Base-by-base conservation (phyloP, 2,329 filamentous ascomycete genomes). In the Paecilomyces formosus region DNA sequence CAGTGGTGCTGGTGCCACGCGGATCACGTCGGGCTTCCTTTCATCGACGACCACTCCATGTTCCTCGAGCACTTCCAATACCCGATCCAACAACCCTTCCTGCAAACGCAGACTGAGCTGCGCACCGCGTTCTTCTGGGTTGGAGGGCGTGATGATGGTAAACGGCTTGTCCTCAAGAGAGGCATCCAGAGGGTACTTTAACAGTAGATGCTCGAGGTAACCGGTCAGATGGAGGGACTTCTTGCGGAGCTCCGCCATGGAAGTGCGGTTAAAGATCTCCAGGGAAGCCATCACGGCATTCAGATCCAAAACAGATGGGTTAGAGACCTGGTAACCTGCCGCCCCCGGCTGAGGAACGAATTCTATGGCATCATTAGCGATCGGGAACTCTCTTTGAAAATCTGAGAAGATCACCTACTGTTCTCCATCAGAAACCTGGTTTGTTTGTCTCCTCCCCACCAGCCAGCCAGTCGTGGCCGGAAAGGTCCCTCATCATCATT, bases 401-500 rank as follows among this genome's bases (percentile, higher is more conserved):
- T 26, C 2, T 26, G 4, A 55, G 26, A 18, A 7, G 8, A 28
- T 15, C 53, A 11, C n/a, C 66, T 69, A 72, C 76, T 78, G 74
- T 91, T 93, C 58, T 87, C 85, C 92, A 96, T 96, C 64, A 85
- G 81, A 77, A 96, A 96, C 13, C 92, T 82, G 33, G 85, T 85
- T 54, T 78, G 74, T 74, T 91, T 91, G 74, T 92, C 88, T 56
- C 85, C 87, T 55, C 92, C 92, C 83, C 93, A 96, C 92, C 92
- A 96, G 24, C 92, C 92, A 33, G 85, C 81, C 1, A 96, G 78
- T 3, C 92, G 82, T 4, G 85, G 86, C 15, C 81, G 80, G 68
- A 86, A 92, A 0, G 78, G 69, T 11, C 74, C 68, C 15, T 72
- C 71, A n/a, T 77, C 73, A 2, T 71, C 70, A 7, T 69, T 18